A percentile compares a stretch with the other conserved stretches of the same genome.
Conservation (phyloP, 768 basidiomycete species). For the Tulasnella sp. region DNA sequence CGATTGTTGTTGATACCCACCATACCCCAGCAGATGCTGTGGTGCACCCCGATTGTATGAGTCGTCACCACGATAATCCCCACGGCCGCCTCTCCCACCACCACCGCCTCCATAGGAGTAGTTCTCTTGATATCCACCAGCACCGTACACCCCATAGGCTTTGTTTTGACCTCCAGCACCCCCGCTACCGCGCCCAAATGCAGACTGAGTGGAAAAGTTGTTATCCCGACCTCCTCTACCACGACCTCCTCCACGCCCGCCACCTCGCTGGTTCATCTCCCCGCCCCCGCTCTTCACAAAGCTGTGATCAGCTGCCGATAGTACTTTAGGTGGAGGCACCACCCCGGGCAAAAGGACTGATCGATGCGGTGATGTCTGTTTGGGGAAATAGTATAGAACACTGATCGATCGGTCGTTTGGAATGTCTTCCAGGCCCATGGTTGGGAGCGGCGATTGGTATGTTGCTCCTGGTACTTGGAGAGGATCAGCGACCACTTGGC, state of each 20-base stretch:
- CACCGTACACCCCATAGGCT: constrained; percentile 30
- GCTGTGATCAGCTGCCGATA: constrained; percentile 65
- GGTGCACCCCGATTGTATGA: constrained; percentile 29
- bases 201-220: neutral
- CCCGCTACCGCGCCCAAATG: constrained; percentile 18
- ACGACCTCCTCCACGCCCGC: constrained; percentile 25
- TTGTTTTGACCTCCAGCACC: constrained; percentile 3
- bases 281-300: constrained; percentile 37
- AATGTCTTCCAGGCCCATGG: constrained; percentile 60
- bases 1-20: constrained; percentile 9
- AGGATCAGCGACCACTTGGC: constrained; percentile 70
- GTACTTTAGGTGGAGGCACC: constrained; percentile 42
- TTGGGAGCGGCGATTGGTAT: constrained; percentile 61
- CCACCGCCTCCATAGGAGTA: neutral
- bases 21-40: constrained; percentile 24
- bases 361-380: constrained; percentile 73
- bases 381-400: constrained; percentile 79
- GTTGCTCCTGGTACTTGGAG: constrained; percentile 87
- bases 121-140: constrained; percentile 29
- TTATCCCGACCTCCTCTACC: constrained; percentile 8
- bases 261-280: constrained; percentile 21
- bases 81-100: constrained; percentile 1
- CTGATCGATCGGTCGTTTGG: constrained; percentile 80
- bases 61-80: neutral
- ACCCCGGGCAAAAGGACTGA: constrained; percentile 72